Evolutionary conservation across 768 basidiomycete species (phyloP), one percentile per base, ranked within the genome.

Genomic region (Suillus occidentalis): DNA sequence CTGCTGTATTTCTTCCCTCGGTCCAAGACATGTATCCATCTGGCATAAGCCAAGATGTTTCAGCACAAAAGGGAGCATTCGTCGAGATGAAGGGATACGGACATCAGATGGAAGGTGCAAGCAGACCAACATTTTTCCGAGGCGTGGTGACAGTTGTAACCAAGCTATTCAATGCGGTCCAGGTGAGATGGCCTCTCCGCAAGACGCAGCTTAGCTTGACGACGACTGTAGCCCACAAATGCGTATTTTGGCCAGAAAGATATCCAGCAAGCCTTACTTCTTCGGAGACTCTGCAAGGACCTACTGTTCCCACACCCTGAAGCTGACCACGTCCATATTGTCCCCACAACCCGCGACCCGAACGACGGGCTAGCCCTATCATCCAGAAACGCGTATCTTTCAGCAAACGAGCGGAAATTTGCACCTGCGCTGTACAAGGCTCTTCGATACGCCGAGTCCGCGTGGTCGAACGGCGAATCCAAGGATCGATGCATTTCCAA

Each of bases 211-310:
- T 9, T 3, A 22, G 18, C 25, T 45, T 66, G 47, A 69, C 65
- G 31, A 52, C 22, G 34, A 53, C 22, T 25, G 39, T 75, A 97
- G 95, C 97, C 97, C 6, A 92, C 92, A 53, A 87, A 89, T 68
- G 89, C 92, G 25, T 98, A 99, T 76, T 97, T 99, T 67, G 97
- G 97, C 1, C 96, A 99, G 77, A 99, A 99, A 74, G 97, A 99
- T 74, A 97, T 99, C 62, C 97, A 99, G 73, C 97, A 99, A 74
- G 94, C 92, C 0, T 80, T 98, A 18, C 78, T 99, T 53, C 82
- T 99, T 39, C 89, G 90, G 40, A 86, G 88, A 5, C 81, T 99
- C 77, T 84, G 84, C 61, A 80, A 83, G 36, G 97, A 99, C 75
- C 81, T 97, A 6, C 85, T 97, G 12, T 76, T 95, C n/a, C 79